A percentile compares a stretch with the other conserved stretches of the same genome.
These are phyloP conservation scores for Verticillium longisporum DNA, from an alignment of 2,329 filamentous ascomycete species.

Conservation along the genomic window DNA sequence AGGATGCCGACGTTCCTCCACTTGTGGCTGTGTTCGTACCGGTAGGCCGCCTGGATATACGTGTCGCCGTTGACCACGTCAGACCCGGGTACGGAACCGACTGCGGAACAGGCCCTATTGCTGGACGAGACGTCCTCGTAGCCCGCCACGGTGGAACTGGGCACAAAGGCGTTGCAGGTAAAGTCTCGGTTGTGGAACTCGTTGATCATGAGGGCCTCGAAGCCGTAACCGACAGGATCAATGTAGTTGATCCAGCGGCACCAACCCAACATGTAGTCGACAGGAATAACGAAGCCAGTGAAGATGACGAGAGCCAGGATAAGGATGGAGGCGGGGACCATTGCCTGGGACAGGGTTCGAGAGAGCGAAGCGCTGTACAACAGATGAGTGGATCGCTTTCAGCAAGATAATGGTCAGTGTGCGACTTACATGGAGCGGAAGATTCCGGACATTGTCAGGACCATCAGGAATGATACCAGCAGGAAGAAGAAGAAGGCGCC, in stretches of 20 bases:
- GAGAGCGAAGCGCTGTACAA: conserved; percentile 64
- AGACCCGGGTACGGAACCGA: conserved; percentile 39
- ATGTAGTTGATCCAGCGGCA: conserved; percentile 79
- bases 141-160: conserved; percentile 42
- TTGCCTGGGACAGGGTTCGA: conserved; percentile 59
- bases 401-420: conserved; percentile 25
- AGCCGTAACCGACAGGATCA: conserved; percentile 72
- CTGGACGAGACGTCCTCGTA: conserved; percentile 18
- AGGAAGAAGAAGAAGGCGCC: conserved; percentile 82
- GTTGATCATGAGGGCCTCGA: conserved; percentile 76
- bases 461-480: conserved; percentile 66
- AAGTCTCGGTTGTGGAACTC: conserved; percentile 67
- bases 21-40: conserved; percentile 38
- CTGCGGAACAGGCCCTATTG: conserved; percentile 37
- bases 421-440: conserved; percentile 63
- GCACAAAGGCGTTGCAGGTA: conserved; percentile 38
- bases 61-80: conserved; percentile 34
- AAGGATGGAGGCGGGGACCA: conserved; percentile 52
- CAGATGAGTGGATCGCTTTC: conserved; percentile 26
- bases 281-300: conserved; percentile 64
- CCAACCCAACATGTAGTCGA: conserved; percentile 69
- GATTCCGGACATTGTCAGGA: conserved; percentile 76
- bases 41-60: conserved; percentile 38
- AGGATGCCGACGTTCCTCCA: conserved; percentile 54
- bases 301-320: conserved; percentile 63